Conservation (phyloP, 805 yeast genomes). For the Metschnikowia reukaufii region DNA sequence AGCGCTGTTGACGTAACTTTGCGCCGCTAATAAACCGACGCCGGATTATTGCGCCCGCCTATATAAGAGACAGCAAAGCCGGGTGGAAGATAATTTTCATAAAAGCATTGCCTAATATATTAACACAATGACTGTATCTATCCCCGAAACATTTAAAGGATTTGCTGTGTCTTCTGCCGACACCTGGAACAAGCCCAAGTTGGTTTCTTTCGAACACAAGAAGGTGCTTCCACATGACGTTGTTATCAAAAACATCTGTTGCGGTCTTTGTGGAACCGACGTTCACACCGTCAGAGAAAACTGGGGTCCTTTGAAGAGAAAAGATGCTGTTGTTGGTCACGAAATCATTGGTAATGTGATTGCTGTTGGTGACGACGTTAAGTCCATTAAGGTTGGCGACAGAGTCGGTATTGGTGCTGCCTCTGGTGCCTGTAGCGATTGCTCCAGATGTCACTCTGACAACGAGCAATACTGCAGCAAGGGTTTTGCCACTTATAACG, state of each 20-base stretch:
- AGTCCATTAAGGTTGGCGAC: constrained; percentile 20
- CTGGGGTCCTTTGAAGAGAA: constrained; percentile 20
- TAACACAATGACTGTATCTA: constrained; percentile 10
- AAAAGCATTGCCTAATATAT: background rate
- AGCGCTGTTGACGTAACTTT: constrained; percentile 1
- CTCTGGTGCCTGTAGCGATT: constrained; percentile 31
- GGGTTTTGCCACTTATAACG: constrained; percentile 52
- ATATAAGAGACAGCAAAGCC: background rate
- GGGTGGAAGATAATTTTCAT: background rate
- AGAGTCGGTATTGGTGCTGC: constrained; percentile 24
- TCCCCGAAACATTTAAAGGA: constrained; percentile 61
- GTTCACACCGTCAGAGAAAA: constrained; percentile 17
- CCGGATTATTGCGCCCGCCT: background rate
- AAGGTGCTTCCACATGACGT: constrained; percentile 23
- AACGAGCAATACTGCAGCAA: constrained; percentile 46
- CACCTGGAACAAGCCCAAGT: constrained; percentile 58
- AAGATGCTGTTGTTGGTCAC: constrained; percentile 57
- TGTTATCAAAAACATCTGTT: constrained; percentile 29
- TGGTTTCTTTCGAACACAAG: constrained; percentile 51
- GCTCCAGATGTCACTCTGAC: constrained; percentile 49
- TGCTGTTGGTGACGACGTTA: constrained; percentile 19
- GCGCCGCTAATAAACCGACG: constrained; percentile 3
- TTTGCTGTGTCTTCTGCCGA: constrained; percentile 51
- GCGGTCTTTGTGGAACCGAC: constrained; percentile 24
- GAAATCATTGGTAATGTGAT: constrained; percentile 61